These are phyloP conservation scores for Gloeostereum incarnatum DNA, from an alignment of 768 basidiomycete species.

Conservation along the genomic window DNA sequence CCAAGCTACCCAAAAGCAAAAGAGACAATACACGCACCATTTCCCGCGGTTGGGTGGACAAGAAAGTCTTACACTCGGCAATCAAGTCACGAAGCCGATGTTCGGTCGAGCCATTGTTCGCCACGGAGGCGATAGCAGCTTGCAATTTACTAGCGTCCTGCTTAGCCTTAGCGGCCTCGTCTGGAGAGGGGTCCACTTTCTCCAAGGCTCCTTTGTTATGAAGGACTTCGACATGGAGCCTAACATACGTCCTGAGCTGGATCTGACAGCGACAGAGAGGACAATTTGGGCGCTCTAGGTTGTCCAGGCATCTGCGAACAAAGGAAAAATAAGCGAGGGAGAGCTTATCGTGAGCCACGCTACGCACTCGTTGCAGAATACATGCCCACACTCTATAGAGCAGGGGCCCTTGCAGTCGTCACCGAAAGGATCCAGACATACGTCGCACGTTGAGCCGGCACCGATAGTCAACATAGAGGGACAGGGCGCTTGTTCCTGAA, in stretches of 20 bases:
- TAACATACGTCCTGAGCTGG: conserved; percentile 32
- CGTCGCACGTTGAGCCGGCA: conserved; percentile 61
- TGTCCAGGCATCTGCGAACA: conserved; percentile 48
- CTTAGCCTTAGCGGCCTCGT: conserved; percentile 20
- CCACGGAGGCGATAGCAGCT: conserved; percentile 40
- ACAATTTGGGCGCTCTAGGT: conserved; percentile 39
- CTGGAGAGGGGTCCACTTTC: conserved; percentile 6
- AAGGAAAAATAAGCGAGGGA: conserved; percentile 5
- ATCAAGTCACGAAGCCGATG: conserved; percentile 38
- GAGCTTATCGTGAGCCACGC: not conserved
- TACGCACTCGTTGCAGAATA: conserved; percentile 46
- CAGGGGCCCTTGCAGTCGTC: conserved; percentile 46
- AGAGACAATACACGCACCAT: conserved; percentile 23
- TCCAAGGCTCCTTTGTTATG: conserved; percentile 13
- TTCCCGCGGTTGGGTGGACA: conserved; percentile 31
- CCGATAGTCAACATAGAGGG: conserved; percentile 58
- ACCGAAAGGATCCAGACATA: conserved; percentile 61
- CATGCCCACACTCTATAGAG: conserved; percentile 63
- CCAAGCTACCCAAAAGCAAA: conserved; percentile 1
- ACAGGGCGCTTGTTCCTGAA: conserved; percentile 12
- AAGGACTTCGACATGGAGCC: conserved; percentile 54
- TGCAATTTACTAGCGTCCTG: conserved; percentile 43
- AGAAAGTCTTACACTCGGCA: conserved; percentile 38
- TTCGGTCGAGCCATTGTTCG: conserved; percentile 47
- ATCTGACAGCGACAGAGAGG: conserved; percentile 58